phyloP scores from a whole-genome alignment of 371 early-diverging fungal species.

The Nematocida sp. region DNA sequence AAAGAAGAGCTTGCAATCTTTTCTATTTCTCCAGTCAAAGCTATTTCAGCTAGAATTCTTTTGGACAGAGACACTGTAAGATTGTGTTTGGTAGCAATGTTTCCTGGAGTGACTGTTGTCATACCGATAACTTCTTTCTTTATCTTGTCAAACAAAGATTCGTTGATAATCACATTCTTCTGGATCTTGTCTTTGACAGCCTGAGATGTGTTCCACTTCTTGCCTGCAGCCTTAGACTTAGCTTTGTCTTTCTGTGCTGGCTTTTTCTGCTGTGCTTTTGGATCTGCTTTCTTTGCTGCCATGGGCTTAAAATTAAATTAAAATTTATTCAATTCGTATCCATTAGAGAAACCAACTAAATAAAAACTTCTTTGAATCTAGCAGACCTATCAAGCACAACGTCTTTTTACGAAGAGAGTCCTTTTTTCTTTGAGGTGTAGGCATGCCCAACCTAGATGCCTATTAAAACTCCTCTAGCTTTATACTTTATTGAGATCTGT shows the following conservation, averaged over 20 bases:
- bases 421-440: too few species aligned
- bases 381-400: too few species aligned
- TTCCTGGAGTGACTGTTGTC: constrained; percentile 51
- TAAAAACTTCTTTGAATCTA: too few species aligned
- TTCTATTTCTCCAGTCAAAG: constrained; percentile 47
- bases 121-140: constrained; percentile 57
- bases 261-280: constrained; percentile 60
- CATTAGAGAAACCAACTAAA: neutral
- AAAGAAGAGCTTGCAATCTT: constrained; percentile 36
- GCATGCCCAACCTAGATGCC: too few species aligned
- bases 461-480: too few species aligned
- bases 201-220: constrained; percentile 61
- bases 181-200: constrained; percentile 53
- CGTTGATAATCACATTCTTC: constrained; percentile 48
- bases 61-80: constrained; percentile 56
- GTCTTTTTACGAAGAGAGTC: too few species aligned
- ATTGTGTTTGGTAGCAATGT: constrained; percentile 53
- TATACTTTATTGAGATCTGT: too few species aligned
- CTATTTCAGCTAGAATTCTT: constrained; percentile 50
- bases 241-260: constrained; percentile 47
- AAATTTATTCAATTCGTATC: constrained; percentile 8
- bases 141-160: constrained; percentile 56
- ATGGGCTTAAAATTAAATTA: constrained; percentile 50
- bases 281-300: constrained; percentile 52
- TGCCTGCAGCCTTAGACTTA: constrained; percentile 55